A percentile compares a stretch with the other conserved stretches of the same genome.
These are phyloP conservation scores for Raphanus raphanistrum DNA, from an alignment of 345 rosid species.

Conservation along the genomic window DNA sequence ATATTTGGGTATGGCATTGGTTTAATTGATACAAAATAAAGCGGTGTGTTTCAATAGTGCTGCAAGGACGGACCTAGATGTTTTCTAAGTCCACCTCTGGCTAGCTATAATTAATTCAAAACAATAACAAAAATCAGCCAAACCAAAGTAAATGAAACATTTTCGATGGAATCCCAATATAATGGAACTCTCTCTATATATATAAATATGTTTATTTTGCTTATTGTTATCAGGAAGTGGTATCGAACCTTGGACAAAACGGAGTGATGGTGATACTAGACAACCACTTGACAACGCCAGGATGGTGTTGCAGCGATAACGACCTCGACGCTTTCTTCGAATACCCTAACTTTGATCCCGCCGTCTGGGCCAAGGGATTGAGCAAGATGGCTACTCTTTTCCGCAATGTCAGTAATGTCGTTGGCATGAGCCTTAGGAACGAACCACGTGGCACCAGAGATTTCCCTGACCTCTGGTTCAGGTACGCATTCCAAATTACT, in stretches of 20 bases:
- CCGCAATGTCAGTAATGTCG: slow-evolving; percentile 51
- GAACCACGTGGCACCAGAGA: slow-evolving; percentile 80
- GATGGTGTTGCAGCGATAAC: slow-evolving; percentile 77
- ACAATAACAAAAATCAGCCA: not conserved
- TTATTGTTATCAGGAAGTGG: slow-evolving; percentile 59
- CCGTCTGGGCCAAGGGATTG: slow-evolving; percentile 63
- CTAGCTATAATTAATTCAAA: not conserved
- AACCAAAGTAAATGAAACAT: not conserved
- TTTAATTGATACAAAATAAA: not conserved
- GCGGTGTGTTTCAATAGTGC: not conserved
- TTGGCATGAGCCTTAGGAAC: slow-evolving; percentile 85
- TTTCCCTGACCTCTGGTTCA: slow-evolving; percentile 72
- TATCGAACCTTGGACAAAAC: slow-evolving; percentile 58
- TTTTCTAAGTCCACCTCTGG: too few relatives aligned
- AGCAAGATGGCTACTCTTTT: slow-evolving; percentile 67
- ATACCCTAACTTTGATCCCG: slow-evolving; percentile 66
- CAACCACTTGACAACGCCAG: slow-evolving; percentile 79
- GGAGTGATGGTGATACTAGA: slow-evolving; percentile 78
- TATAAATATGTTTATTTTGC: not conserved
- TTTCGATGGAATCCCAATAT: not conserved
- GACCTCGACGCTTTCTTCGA: slow-evolving; percentile 91
- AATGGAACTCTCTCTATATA: not conserved
- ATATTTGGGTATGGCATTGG: not conserved
- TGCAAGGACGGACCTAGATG: too few relatives aligned
- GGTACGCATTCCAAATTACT: slow-evolving; percentile 21